Conservation (phyloP, 768 basidiomycete genomes). For the Tulasnella sp. region DNA sequence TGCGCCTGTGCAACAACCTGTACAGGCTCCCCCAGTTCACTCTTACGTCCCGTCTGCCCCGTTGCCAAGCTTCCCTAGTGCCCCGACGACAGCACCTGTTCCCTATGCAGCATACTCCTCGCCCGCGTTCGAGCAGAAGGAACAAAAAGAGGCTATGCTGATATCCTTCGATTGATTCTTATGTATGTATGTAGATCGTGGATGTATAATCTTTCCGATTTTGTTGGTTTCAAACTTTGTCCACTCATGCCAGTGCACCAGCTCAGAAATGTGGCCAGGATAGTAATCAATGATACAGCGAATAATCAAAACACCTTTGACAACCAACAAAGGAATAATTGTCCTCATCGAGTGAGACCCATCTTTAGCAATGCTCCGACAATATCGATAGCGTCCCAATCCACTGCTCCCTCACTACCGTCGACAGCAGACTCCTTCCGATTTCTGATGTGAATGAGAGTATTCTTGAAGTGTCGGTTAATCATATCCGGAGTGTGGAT, state of each 20-base stretch:
- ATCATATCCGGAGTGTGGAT: conserved; percentile 95
- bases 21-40: conserved; percentile 15
- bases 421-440: conserved; percentile 57
- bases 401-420: conserved; percentile 54
- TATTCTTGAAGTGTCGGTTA: conserved; percentile 89
- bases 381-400: conserved; percentile 86
- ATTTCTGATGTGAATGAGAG: conserved; percentile 76
- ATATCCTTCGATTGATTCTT: conserved; percentile 35
- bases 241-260: background rate
- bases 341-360: conserved; percentile 49
- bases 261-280: background rate
- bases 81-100: conserved; percentile 29
- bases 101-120: conserved; percentile 23
- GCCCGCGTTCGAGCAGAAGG: conserved; percentile 24
- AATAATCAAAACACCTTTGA: conserved; percentile 25
- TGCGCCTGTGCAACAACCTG: conserved; percentile 34
- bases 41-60: conserved; percentile 21
- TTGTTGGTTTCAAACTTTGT: background rate
- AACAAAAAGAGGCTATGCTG: conserved; percentile 36
- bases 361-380: conserved; percentile 89
- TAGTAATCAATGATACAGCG: conserved; percentile 16
- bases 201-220: background rate
- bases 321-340: conserved; percentile 20
- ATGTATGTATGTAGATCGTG: background rate
- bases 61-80: conserved; percentile 32